Evolutionary conservation across 495 filamentous ascomycete species (phyloP), one percentile per base, ranked within the genome.

Genomic region (Aspergillus affinis): DNA sequence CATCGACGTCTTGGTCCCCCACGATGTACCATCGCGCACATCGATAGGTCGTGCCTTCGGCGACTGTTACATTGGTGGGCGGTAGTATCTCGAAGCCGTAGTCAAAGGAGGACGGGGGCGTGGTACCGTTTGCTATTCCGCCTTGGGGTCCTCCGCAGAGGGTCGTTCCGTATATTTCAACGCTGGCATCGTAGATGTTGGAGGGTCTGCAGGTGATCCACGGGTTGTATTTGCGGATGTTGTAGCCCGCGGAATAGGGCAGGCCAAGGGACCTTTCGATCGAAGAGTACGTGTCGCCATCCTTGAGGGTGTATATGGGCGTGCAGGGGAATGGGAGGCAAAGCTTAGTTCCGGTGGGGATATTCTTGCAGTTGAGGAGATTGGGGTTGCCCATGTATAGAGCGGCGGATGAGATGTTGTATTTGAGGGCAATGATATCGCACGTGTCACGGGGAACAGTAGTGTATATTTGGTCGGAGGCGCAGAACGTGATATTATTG

Each of bases 221-320:
- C 12, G 48, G 48, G 23, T 51, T 51, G 21, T 51, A 51, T 18
- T 20, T 23, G 48, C 48, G 48, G 23, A 51, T 6, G 13, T 51
- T 23, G 23, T 23, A 18, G 7, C 20, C 48, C 48, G 18, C 48
- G 48, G 23, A 5, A 26, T 5, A 51, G 6, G 6, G 4, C 29
- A 30, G 29, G 4, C 8, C 8, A 30, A 30, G 29, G 19, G 48
- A 18, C 12, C 6, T 51, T 23, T 51, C 48, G 23, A 51, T 26
- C 18, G 48, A 20, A 20, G 48, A 20, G 13, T 18, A 51, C 12
- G 48, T 51, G 23, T 51, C 48, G 21, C 21, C 48, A 2, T 18
- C 12, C 12, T 20, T 18, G 48, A 51, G 48, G 20, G 48, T 51
- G 23, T 51, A 51, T 6, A 13, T 51, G 4, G 18, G 12, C 18